Evolutionary conservation across 148 eudicot species (phyloP).

Genomic region (Persicaria maculosa): DNA sequence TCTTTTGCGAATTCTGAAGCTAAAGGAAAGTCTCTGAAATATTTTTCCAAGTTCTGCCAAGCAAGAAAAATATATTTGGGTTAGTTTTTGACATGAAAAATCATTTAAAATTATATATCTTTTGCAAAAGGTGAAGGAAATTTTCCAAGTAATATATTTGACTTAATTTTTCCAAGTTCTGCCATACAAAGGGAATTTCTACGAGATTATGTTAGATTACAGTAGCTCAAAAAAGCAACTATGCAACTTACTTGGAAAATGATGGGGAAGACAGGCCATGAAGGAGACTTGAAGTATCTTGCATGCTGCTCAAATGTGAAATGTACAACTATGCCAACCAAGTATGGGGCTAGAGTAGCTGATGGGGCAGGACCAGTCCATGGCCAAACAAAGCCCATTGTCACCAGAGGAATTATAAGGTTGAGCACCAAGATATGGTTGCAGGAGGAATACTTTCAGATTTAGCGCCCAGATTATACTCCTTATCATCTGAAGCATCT

Average conservation of each 20-base stretch:
- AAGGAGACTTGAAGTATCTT: constrained; percentile 61
- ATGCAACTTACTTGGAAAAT: constrained; percentile 59
- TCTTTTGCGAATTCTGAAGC: too few species aligned
- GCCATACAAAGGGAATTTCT: too few species aligned
- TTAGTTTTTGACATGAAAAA: too few species aligned
- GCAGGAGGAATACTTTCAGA: constrained; percentile 23
- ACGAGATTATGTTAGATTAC: not conserved
- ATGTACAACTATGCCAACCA: constrained; percentile 95
- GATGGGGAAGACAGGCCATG: constrained; percentile 82
- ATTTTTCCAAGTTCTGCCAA: not conserved
- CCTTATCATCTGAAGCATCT: constrained; percentile 42
- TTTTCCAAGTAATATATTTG: too few species aligned
- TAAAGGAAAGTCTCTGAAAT: not conserved
- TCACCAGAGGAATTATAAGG: constrained; percentile 81
- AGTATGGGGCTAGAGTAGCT: constrained; percentile 98
- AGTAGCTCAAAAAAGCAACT: not conserved
- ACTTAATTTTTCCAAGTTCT: too few species aligned
- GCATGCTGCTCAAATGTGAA: constrained; percentile 96
- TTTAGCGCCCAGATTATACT: constrained; percentile 22
- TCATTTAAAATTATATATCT: too few species aligned
- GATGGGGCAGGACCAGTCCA: constrained; percentile 99
- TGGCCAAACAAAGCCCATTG: constrained; percentile 99
- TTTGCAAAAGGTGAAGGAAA: not conserved
- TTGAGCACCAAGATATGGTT: constrained; percentile 62
- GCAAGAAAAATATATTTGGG: not conserved